Conservation (phyloP, 1,284 basidiomycete genomes). For the Agroathelia rolfsii region DNA sequence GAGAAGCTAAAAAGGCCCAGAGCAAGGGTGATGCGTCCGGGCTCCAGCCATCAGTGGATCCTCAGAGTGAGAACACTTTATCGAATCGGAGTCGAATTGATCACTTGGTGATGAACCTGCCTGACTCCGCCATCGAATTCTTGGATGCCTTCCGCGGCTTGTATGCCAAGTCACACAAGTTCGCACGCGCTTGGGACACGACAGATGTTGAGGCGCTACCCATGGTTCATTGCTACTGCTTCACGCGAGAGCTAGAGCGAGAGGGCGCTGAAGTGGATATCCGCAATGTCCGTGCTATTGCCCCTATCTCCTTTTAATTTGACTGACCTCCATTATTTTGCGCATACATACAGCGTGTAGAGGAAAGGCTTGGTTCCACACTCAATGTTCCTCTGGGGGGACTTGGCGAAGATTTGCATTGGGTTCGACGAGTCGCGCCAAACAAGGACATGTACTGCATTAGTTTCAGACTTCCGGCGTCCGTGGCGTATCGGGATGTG, state of each 20-base stretch:
- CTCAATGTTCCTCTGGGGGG: too few species aligned
- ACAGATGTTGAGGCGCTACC: slow-evolving; percentile 61
- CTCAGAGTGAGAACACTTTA: too few species aligned
- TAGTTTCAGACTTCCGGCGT: slow-evolving; percentile 74
- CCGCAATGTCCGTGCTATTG: slow-evolving; percentile 47
- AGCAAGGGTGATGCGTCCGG: slow-evolving; percentile 13
- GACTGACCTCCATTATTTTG: slow-evolving; percentile 3
- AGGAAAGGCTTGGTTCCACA: slow-evolving; percentile 49
- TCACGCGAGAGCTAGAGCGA: slow-evolving; percentile 78
- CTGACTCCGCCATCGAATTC: slow-evolving; percentile 85
- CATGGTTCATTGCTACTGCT: slow-evolving; percentile 93
- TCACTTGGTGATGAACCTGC: slow-evolving; percentile 97
- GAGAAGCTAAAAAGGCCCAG: slow-evolving; percentile 21
- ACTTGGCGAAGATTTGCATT: slow-evolving; percentile 58
- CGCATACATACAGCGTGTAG: slow-evolving; percentile 53
- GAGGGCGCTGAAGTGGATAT: slow-evolving; percentile 69
- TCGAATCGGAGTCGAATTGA: slow-evolving; percentile 48
- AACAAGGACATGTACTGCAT: slow-evolving; percentile 99
- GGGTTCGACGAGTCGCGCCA: slow-evolving; percentile 90
- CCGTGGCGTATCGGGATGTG: slow-evolving; percentile 35
- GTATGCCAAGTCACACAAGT: slow-evolving; percentile 30
- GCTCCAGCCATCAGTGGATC: too few species aligned
- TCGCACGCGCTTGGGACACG: slow-evolving; percentile 26
- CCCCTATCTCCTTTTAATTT: slow-evolving; percentile 5
- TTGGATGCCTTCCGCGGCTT: slow-evolving; percentile 81